phyloP scores from a whole-genome alignment of 495 filamentous ascomycete genomes.

The Penicillium dipodomyicola region DNA sequence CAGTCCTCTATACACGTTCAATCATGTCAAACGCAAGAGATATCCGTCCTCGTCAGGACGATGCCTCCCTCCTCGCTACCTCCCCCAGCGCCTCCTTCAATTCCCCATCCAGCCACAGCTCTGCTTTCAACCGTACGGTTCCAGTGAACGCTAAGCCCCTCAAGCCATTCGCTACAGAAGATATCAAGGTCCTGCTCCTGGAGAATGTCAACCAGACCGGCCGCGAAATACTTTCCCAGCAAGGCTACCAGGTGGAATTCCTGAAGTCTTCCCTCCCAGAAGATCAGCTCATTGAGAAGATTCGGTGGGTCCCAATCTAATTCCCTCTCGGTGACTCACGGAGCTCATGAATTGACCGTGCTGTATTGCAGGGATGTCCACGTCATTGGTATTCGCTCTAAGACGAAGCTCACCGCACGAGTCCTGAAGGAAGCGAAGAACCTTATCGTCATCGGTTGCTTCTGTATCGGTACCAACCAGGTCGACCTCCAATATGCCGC shows the following conservation, averaged over 20 bases:
- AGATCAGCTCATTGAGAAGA: slow-evolving; percentile 94
- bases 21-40: slow-evolving; percentile 29
- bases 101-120: slow-evolving; percentile 54
- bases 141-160: slow-evolving; percentile 65
- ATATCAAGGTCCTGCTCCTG: slow-evolving; percentile 92
- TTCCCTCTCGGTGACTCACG: slow-evolving; percentile 5
- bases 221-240: slow-evolving; percentile 69
- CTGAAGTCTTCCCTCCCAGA: slow-evolving; percentile 87
- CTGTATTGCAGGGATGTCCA: slow-evolving; percentile 72
- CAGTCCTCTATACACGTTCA: not conserved
- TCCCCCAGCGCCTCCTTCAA: slow-evolving; percentile 66
- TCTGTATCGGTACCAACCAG: slow-evolving; percentile 99
- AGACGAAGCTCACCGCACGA: slow-evolving; percentile 86
- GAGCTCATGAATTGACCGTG: not conserved
- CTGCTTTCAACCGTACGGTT: slow-evolving; percentile 31
- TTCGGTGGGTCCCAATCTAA: slow-evolving; percentile 56
- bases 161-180: slow-evolving; percentile 92
- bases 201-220: slow-evolving; percentile 96
- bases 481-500: slow-evolving; percentile 93
- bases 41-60: slow-evolving; percentile 36
- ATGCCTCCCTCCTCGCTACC: slow-evolving; percentile 49
- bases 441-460: slow-evolving; percentile 93
- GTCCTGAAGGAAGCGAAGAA: slow-evolving; percentile 89
- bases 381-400: slow-evolving; percentile 96
- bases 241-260: slow-evolving; percentile 96